phyloP scores from a whole-genome alignment of 2,329 filamentous ascomycete species.

The Colletotrichum orbiculare region DNA sequence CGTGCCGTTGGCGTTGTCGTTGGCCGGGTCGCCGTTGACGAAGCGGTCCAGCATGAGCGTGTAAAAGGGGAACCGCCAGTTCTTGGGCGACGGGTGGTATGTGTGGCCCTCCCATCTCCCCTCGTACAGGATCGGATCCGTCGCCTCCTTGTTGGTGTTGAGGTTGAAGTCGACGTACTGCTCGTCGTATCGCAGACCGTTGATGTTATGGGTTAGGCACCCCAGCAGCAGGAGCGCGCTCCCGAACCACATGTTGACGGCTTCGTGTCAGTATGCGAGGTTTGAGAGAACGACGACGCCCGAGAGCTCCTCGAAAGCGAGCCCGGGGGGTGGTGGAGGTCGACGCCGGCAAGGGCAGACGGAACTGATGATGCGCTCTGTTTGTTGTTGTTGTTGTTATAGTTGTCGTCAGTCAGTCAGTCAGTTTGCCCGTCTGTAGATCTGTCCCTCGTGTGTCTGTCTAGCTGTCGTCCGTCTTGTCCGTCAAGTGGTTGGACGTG shows the following conservation, averaged over 20 bases:
- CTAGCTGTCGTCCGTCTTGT: neutral
- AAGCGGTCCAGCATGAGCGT: constrained; percentile 72
- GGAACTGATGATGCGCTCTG: too few species aligned
- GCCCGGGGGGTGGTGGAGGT: constrained; percentile 16
- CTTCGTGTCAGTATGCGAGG: constrained; percentile 11
- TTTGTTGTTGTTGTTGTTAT: too few species aligned
- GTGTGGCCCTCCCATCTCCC: constrained; percentile 64
- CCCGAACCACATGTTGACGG: constrained; percentile 33
- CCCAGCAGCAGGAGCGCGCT: constrained; percentile 32
- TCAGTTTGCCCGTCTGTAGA: too few species aligned
- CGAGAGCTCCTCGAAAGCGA: constrained; percentile 27
- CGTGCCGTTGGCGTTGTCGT: constrained; percentile 72
- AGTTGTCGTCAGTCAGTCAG: too few species aligned
- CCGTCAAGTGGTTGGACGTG: too few species aligned
- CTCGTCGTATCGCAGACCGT: constrained; percentile 43
- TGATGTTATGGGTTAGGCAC: constrained; percentile 34
- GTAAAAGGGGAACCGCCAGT: constrained; percentile 75
- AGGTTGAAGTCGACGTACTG: constrained; percentile 63
- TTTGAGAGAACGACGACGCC: constrained; percentile 19
- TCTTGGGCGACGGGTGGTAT: constrained; percentile 65
- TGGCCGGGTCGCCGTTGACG: constrained; percentile 72
- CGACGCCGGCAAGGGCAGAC: neutral
- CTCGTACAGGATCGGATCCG: constrained; percentile 66
- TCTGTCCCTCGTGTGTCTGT: neutral
- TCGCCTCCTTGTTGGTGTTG: constrained; percentile 67